A percentile compares a stretch with the other conserved stretches of the same genome.
phyloP scores from a whole-genome alignment of 225 moss, liverwort and hornwort species.

The Ulota crispa region DNA sequence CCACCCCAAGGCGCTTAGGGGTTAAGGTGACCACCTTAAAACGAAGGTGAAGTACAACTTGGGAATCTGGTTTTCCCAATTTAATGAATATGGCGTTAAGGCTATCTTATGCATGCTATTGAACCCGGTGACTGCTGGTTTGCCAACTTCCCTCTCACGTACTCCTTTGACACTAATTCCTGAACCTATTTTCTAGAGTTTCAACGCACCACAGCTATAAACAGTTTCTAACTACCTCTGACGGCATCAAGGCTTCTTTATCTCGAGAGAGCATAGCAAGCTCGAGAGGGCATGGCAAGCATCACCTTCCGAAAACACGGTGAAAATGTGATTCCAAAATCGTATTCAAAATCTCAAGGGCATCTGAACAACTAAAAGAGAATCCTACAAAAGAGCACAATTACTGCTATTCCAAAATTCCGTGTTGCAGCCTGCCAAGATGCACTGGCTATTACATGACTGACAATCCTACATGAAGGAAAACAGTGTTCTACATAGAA shows the following conservation, averaged over 20 bases:
- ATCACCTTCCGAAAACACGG: neutral
- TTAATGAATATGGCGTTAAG: too few species aligned
- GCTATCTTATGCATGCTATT: too few species aligned
- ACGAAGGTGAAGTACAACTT: too few species aligned
- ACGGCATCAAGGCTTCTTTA: neutral
- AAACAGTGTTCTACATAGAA: neutral
- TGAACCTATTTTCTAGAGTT: neutral
- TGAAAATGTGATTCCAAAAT: conserved; percentile 2
- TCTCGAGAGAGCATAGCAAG: neutral
- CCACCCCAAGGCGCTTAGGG: too few species aligned
- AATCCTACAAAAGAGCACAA: neutral
- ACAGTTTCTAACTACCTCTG: neutral
- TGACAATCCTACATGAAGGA: neutral
- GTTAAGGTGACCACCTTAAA: too few species aligned
- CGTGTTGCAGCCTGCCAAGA: conserved; percentile 61
- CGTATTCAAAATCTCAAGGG: neutral
- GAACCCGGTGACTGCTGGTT: too few species aligned
- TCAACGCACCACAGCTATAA: neutral
- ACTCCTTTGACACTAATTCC: too few species aligned
- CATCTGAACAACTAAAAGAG: neutral
- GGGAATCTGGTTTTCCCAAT: too few species aligned
- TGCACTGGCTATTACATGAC: conserved; percentile 18
- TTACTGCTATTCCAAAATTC: conserved; percentile 10
- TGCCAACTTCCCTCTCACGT: too few species aligned
- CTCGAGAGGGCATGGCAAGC: neutral